A percentile compares a stretch with the other conserved stretches of the same genome.
phyloP scores from a whole-genome alignment of 495 filamentous ascomycete species.

The Trichoderma erinaceum region DNA sequence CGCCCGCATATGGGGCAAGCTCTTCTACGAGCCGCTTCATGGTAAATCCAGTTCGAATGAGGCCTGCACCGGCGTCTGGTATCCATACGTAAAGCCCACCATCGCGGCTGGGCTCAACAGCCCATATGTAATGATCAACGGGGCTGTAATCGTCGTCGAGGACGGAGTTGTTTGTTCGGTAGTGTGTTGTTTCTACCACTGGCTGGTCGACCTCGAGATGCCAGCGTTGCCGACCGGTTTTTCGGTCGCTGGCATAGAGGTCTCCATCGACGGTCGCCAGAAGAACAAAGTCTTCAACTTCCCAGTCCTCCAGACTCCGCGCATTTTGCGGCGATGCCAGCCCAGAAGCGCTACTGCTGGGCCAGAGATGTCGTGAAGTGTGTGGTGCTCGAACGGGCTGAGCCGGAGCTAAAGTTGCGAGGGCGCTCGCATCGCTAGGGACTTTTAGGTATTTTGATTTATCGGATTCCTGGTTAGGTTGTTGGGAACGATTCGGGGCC shows the following conservation, averaged over 20 bases:
- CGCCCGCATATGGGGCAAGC: constrained; percentile 55
- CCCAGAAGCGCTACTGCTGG: constrained; percentile 49
- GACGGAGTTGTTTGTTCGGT: constrained; percentile 61
- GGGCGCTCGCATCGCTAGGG: constrained; percentile 83
- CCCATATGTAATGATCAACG: constrained; percentile 87
- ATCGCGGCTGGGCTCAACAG: constrained; percentile 86
- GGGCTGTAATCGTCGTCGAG: constrained; percentile 50
- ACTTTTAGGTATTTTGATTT: constrained; percentile 37
- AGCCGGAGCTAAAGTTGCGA: constrained; percentile 90
- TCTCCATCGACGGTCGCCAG: constrained; percentile 98
- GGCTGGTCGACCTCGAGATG: constrained; percentile 73
- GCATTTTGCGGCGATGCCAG: constrained; percentile 74
- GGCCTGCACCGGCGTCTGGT: constrained; percentile 59
- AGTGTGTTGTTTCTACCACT: constrained; percentile 84
- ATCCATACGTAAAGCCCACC: constrained; percentile 86
- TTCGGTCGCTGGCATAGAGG: constrained; percentile 86
- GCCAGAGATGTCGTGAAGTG: constrained; percentile 56
- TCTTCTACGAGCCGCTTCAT: constrained; percentile 79
- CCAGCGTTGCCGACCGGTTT: constrained; percentile 78
- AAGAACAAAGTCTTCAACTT: constrained; percentile 99
- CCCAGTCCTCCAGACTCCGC: constrained; percentile 96
- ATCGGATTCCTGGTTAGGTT: constrained; percentile 23
- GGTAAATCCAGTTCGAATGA: constrained; percentile 75
- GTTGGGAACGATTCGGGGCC: constrained; percentile 24
- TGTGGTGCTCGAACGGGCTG: constrained; percentile 74